Conservation (phyloP, 1,284 basidiomycete species). For the Gomphus bonarii region DNA sequence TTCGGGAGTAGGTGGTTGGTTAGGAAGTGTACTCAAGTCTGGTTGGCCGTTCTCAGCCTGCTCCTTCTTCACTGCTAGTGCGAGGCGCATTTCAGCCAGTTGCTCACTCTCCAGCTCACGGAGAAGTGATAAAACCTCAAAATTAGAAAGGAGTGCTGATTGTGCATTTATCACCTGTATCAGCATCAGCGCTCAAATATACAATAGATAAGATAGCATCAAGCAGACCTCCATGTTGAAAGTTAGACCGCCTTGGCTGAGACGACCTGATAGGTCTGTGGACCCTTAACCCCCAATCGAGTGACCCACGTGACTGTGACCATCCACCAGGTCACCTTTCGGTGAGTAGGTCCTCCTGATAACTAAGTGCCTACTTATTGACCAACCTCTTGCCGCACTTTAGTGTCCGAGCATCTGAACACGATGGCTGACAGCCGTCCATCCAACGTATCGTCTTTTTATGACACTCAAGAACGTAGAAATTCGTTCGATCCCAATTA, state of each 20-base stretch:
- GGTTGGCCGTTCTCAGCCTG: constrained; percentile 32
- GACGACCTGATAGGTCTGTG: too few relatives aligned
- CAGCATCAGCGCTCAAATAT: neutral
- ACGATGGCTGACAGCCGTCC: constrained; percentile 52
- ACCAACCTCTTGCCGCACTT: neutral
- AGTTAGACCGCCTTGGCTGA: too few relatives aligned
- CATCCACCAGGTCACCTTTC: neutral
- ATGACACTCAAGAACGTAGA: constrained; percentile 41
- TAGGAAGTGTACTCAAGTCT: constrained; percentile 19
- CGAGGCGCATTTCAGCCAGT: constrained; percentile 50
- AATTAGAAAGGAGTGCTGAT: constrained; percentile 76
- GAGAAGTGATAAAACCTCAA: constrained; percentile 76
- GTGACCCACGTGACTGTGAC: constrained; percentile 3
- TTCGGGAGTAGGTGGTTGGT: constrained; percentile 33
- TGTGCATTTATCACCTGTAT: constrained; percentile 54
- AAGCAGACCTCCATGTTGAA: constrained; percentile 3
- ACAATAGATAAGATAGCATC: neutral
- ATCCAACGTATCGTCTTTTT: constrained; percentile 68
- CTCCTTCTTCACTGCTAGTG: constrained; percentile 62
- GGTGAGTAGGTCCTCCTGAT: neutral
- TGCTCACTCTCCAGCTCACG: constrained; percentile 68
- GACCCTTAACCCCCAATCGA: too few relatives aligned
- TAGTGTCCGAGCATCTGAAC: neutral
- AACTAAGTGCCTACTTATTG: neutral
- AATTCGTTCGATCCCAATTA: constrained; percentile 38